Evolutionary conservation across 2,329 filamentous ascomycete species (phyloP), one percentile per base, ranked within the genome.

Genomic region (Fusarium hostae): DNA sequence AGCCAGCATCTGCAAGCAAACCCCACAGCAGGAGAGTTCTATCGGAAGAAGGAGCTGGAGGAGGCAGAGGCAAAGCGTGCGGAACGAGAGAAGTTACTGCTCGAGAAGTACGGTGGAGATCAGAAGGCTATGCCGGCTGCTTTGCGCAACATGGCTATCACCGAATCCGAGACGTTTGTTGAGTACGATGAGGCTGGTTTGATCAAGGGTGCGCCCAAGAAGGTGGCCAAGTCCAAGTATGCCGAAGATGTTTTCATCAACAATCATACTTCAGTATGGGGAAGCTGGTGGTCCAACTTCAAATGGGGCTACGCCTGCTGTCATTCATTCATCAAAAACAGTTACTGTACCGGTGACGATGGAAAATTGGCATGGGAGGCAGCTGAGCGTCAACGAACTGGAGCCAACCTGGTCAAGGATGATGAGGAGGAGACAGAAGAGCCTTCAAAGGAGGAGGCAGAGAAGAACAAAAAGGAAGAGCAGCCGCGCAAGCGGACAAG

Each of bases 251-350:
- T 98, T 1, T 84, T 92, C 59, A 88, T 92, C 79, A 95, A 97
- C 84, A 99, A 99, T 78, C 96, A 99, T 82, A 94, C 90, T 6
- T 91, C 92, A 0, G 91, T 97, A 6, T 99, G 94, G 93, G 96
- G 96, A 52, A 97, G 94, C 77, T 99, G 96, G 96, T 99, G 96
- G 96, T 89, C 90, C 58, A 91, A 94, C 78, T 98, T 98, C 83
- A 89, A 92, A 81, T 99, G 96, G 96, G 96, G 96, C 3, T 99
- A 97, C 81, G 89, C 93, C 26, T 99, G 96, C 81, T 99, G 96
- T 84, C 94, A 97, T 80, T 97, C 94, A 0, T 91, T 90, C 26
- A 89, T 97, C 70, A 98, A 97, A 83, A 98, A 99, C 82, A 97
- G 94, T 77, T 99, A 98, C 78, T 99, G 96, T 81, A 98, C 95